Evolutionary conservation across 208 protist species (phyloP), one percentile per base, ranked within the genome.

Genomic region (Leishmania arabica): DNA sequence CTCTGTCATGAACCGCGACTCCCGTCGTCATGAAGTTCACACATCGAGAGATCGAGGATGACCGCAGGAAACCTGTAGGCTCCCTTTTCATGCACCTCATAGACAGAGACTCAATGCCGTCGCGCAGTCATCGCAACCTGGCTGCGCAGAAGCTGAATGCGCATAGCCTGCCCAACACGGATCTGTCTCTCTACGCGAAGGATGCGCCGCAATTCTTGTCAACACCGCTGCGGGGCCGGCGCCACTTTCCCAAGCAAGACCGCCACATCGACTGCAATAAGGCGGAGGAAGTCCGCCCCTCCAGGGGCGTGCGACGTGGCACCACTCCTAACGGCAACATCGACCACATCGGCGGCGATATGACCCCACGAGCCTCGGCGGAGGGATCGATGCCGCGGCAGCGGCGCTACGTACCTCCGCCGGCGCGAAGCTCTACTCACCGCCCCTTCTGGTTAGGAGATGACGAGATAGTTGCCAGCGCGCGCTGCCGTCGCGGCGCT

Each of bases 81-180:
- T 93, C 93, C 3, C 86, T 95, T 62, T 96, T 96, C 73, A 81
- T 94, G 58, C 79, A 82, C 53, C 62, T 86, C 19, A 87, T 96
- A 78, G 93, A 92, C 78, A 47, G 77, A 5, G 90, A 94, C 69
- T 90, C 88, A 8, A 72, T 87, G 65, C 73, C 66, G 49, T 86
- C 78, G 0, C 76, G 77, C 17, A 62, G 66, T 5, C 88, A 90
- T 49, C 86, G 87, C 42, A 89, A 84, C n/a, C 54, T 62, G n/a
- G 51, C 24, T 5, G 86, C 89, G 0, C 75, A 79, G 31, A 42
- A 42, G 21, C 62, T 81, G 40, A 89, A 88, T 51, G 83, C 91
- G 34, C 86, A 87, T 47, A 96, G 90, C 70, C 83, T 96, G 24
- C 83, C 89, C 17, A 84, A 91, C 80, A 94, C 91, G 45, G 77